phyloP scores from a whole-genome alignment of 257 asterid genomes.

The Nicotiana obtusifolia region DNA sequence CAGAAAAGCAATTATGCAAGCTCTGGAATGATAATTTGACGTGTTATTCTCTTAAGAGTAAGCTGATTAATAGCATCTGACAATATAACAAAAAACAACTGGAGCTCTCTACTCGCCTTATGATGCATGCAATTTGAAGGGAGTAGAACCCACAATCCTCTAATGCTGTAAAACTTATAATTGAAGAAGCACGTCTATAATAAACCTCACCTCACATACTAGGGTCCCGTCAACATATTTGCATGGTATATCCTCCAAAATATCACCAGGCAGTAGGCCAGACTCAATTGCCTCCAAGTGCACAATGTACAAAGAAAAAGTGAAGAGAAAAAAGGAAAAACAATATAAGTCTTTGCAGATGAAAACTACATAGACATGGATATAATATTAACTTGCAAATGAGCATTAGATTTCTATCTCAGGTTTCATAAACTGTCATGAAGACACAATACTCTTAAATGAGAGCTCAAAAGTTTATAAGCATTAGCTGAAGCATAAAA shows the following conservation, averaged over 20 bases:
- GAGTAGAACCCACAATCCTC: neutral
- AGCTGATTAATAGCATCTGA: no score
- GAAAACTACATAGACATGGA: neutral
- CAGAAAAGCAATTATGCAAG: no score
- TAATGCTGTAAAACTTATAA: no score
- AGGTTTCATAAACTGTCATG: neutral
- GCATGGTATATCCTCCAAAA: conserved; percentile 89
- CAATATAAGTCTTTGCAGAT: neutral
- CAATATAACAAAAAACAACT: no score
- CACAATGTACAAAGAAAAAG: neutral
- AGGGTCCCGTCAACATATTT: conserved; percentile 69
- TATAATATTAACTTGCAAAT: neutral
- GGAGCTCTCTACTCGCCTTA: no score
- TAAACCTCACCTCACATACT: conserved; percentile 67
- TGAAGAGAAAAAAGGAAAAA: neutral
- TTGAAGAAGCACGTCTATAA: no score
- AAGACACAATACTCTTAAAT: neutral
- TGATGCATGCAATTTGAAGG: neutral
- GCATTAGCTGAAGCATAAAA: neutral
- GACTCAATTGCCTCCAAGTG: conserved; percentile 79
- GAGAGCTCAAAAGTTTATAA: neutral
- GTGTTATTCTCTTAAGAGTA: no score
- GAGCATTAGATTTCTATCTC: neutral
- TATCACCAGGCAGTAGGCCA: conserved; percentile 83
- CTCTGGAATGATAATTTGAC: no score